A percentile compares a stretch with the other conserved stretches of the same genome.
Evolutionary conservation across 2,329 filamentous ascomycete species (phyloP).

Genomic region (Aspergillus arachidicola): DNA sequence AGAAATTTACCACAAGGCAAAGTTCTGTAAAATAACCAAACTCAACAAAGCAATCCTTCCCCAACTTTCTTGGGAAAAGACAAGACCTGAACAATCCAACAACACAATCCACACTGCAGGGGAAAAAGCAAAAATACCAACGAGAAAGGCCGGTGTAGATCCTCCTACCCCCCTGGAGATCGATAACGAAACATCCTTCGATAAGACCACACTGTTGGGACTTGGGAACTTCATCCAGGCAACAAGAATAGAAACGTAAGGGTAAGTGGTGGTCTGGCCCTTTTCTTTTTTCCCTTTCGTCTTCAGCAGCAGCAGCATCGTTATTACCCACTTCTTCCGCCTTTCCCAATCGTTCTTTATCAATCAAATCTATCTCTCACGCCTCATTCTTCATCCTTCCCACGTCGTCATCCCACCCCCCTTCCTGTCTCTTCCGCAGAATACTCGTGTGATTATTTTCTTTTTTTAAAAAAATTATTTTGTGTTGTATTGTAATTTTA

Average conservation of each 20-base stretch:
- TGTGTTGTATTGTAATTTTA: neutral
- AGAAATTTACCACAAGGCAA: neutral
- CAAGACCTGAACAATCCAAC: neutral
- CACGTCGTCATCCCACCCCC: neutral
- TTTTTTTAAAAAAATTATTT: neutral
- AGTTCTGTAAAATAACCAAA: neutral
- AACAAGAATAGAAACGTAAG: neutral
- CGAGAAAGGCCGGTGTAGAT: constrained; percentile 24
- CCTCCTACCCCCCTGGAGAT: constrained; percentile 18
- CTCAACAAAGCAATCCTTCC: neutral
- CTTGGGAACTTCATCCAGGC: neutral
- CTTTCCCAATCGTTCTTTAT: constrained; percentile 8
- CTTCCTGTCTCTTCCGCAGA: neutral
- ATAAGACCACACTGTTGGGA: constrained; percentile 21
- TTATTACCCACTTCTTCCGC: constrained; percentile 13
- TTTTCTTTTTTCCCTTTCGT: constrained; percentile 4
- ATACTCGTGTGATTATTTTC: neutral
- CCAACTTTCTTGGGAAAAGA: neutral
- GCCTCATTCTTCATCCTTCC: neutral
- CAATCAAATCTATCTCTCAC: constrained; percentile 10
- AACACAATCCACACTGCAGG: neutral
- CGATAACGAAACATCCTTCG: constrained; percentile 22
- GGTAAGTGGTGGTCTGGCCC: neutral
- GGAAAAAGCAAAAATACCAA: constrained; percentile 5
- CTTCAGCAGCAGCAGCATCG: constrained; percentile 10